These are phyloP conservation scores for Chenopodium quinoa DNA, from an alignment of 148 eudicot species.

Conservation along the genomic window DNA sequence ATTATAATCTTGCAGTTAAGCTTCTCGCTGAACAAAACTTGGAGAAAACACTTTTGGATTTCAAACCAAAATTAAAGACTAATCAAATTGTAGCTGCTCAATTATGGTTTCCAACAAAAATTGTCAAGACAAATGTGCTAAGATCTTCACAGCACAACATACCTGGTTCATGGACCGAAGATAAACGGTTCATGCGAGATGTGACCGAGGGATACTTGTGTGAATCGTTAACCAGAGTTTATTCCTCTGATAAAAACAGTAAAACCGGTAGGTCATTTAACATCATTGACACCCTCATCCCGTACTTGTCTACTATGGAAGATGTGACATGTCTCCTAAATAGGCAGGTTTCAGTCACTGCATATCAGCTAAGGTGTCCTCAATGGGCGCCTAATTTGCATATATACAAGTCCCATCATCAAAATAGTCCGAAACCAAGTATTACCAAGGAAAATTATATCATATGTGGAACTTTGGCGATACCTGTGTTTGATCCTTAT, in stretches of 20 bases:
- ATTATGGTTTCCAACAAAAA: neutral
- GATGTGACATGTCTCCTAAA: neutral
- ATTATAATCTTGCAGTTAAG: neutral
- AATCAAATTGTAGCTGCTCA: neutral
- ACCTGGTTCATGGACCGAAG: neutral
- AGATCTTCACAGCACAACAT: neutral
- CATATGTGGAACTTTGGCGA: neutral
- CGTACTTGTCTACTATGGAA: neutral
- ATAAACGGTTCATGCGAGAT: neutral
- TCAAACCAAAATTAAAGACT: neutral
- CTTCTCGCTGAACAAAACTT: neutral
- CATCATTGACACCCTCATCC: neutral
- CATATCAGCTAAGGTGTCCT: neutral
- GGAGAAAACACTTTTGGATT: neutral
- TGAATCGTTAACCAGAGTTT: neutral
- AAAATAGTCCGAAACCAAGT: neutral
- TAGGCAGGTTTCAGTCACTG: neutral
- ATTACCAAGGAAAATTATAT: neutral
- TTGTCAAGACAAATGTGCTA: neutral
- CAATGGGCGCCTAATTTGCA: constrained; percentile 1
- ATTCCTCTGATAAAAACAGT: neutral
- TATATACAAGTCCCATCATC: neutral
- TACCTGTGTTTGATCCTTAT: constrained; percentile 3
- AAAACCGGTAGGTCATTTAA: neutral
- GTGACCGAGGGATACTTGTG: neutral